These are phyloP conservation scores for Leucogyrophana mollusca DNA, from an alignment of 768 basidiomycete species.

Conservation along the genomic window DNA sequence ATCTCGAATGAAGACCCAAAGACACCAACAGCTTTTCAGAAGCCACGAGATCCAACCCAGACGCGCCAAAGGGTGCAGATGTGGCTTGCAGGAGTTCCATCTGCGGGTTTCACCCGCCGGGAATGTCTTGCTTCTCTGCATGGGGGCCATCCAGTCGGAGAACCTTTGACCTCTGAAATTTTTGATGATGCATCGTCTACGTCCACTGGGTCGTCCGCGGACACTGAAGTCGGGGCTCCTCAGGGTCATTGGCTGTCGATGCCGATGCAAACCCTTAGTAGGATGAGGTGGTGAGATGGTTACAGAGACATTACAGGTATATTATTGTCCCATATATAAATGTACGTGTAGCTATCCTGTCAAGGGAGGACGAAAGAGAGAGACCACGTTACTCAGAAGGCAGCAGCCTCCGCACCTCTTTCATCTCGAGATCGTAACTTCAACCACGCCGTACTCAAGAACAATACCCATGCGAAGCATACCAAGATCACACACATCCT, in stretches of 20 bases:
- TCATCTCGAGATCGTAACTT: conserved; percentile 48
- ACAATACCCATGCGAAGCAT: conserved; percentile 58
- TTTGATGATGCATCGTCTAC: conserved; percentile 24
- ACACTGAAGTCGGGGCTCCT: conserved; percentile 28
- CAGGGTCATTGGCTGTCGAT: conserved; percentile 30
- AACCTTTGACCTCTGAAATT: conserved; percentile 16
- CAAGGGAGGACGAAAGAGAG: too few relatives aligned
- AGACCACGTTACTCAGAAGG: too few relatives aligned
- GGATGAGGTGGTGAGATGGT: not conserved
- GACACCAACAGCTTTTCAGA: conserved; percentile 14
- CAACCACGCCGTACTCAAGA: conserved; percentile 60
- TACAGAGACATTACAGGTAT: not conserved
- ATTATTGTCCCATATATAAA: conserved; percentile 1
- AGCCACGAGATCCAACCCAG: conserved; percentile 19
- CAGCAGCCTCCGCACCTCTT: conserved; percentile 12
- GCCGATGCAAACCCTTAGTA: too few relatives aligned
- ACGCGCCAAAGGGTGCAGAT: conserved; percentile 29
- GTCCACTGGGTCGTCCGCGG: conserved; percentile 25
- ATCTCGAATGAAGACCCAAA: conserved; percentile 1
- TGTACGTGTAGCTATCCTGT: not conserved
- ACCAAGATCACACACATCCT: conserved; percentile 42
- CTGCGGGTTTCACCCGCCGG: conserved; percentile 6
- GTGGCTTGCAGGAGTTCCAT: conserved; percentile 27
- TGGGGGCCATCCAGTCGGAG: not conserved
- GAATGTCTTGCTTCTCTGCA: not conserved